Evolutionary conservation across 2,329 filamentous ascomycete genomes (phyloP), one percentile per base, ranked within the genome.

Genomic region (Aspergillus fructus): DNA sequence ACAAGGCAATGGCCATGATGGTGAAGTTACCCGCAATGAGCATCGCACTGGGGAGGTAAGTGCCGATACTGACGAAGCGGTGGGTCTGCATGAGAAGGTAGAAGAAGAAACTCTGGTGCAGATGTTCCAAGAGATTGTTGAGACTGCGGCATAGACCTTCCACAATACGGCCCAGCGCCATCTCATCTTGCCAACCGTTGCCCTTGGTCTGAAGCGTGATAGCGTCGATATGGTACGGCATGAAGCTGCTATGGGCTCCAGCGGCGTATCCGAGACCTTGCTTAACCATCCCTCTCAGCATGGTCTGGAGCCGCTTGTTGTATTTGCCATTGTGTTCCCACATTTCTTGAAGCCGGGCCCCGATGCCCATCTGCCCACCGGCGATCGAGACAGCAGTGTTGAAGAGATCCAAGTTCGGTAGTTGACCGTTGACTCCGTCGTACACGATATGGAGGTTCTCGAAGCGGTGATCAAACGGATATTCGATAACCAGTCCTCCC

Each of bases 21-120:
- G 90, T 96, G 70, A 97, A 97, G 73, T 93, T 97, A 43, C 88
- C 89, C 2, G 94, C 94, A 56, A 99, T 83, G 50, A 97, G 78
- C 94, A 99, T 99, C n/a, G 94, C 94, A 66, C 91, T 96, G 0
- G 94, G 94, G 3, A 99, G 82, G 70, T 99, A 99, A 1, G 93
- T 99, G 15, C 94, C 94, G 62, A 99, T 99, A 75, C 93, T 97
- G 65, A 97, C 94, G 71, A 99, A 99, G 11, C 93, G 87, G 67
- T 94, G 90, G 30, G 88, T 85, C 64, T 96, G 89, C 85, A 97
- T 92, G 45, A 99, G 82, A 51, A 99, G 81, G 73, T 99, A 99
- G 78, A 99, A 97, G 83, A 99, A 99, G 81, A 99, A 99, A 73
- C 93, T 97, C 77, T 99, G 94, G 72, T 99, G 94, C 60, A 99